Evolutionary conservation across 768 basidiomycete species (phyloP), one percentile per base, ranked within the genome.

Genomic region (Coprinopsis sp.): DNA sequence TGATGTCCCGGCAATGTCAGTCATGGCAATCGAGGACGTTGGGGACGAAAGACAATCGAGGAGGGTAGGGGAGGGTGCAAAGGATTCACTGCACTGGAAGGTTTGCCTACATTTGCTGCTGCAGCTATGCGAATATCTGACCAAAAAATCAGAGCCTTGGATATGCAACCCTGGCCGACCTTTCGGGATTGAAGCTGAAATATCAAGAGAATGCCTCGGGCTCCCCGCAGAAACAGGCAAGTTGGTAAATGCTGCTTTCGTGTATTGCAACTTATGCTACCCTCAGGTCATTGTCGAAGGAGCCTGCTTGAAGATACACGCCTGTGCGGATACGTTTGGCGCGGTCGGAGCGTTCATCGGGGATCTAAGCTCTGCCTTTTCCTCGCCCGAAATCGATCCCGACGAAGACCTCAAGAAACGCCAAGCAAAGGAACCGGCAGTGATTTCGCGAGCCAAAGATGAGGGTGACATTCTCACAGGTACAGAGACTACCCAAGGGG

Each of bases 301-400:
- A 12, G 64, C 80, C 28, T 67, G 65, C 14, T 61, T 91, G 4
- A 72, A 72, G 31, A 53, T 89, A 34, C 83, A 86, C 58, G 69
- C 90, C 21, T 90, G 87, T 57, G 89, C 91, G 10, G 90, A 92
- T 61, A 87, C 88, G 1, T 64, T 84, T 45, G 64, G 70, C 6
- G 77, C 79, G 1, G 63, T 91, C 23, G 67, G 73, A 1, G 70
- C 73, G 4, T 79, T 90, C 55, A 70, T 73, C 25, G 61, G 66
- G 19, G 79, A 82, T 55, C 53, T 87, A 42, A 61, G 64, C 2
- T 64, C 70, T n/a, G 57, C 69, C 6, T 72, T 79, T 54, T 64
- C 64, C 24, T 55, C 69, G 21, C 51, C 62, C 4, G 58, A 59
- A 6, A 62, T 65, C 13, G 54, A 64, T 67, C 65, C n/a, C n/a